These are phyloP conservation scores for Gremmenia infestans DNA, from an alignment of 2,329 filamentous ascomycete species.

Conservation along the genomic window DNA sequence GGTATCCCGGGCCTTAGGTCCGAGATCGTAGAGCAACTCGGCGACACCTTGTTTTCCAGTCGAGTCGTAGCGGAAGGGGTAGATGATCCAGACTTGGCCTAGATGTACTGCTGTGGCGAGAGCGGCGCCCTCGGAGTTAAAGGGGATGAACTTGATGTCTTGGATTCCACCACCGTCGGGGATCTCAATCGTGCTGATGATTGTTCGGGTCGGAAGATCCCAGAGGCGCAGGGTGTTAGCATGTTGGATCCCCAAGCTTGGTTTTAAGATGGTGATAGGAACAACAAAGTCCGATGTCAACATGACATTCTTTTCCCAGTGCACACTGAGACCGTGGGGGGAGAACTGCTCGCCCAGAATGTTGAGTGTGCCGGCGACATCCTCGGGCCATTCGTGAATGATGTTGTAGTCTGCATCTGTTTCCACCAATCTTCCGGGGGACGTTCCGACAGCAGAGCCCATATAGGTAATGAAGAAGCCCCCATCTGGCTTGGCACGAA, in stretches of 20 bases:
- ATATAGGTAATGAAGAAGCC: conserved; percentile 28
- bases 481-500: conserved; percentile 58
- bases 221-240: conserved; percentile 57
- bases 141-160: conserved; percentile 61
- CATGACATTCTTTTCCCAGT: conserved; percentile 53
- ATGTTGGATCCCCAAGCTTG: conserved; percentile 46
- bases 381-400: conserved; percentile 57
- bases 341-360: conserved; percentile 55
- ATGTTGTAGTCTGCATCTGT: conserved; percentile 55
- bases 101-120: conserved; percentile 55
- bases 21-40: conserved; percentile 54
- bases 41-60: conserved; percentile 53
- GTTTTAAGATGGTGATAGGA: conserved; percentile 56
- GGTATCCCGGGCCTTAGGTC: conserved; percentile 49
- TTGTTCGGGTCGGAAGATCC: conserved; percentile 48
- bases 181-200: conserved; percentile 57
- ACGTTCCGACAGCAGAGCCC: conserved; percentile 47
- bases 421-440: conserved; percentile 55
- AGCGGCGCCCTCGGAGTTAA: conserved; percentile 52
- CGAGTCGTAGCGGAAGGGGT: conserved; percentile 51
- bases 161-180: conserved; percentile 56
- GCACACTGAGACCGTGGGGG: conserved; percentile 55
- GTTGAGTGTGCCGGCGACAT: conserved; percentile 48
- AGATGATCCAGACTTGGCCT: conserved; percentile 61
- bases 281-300: conserved; percentile 60